These are phyloP conservation scores for Talaromyces stipitatus DNA, from an alignment of 495 filamentous ascomycete species.

Conservation along the genomic window DNA sequence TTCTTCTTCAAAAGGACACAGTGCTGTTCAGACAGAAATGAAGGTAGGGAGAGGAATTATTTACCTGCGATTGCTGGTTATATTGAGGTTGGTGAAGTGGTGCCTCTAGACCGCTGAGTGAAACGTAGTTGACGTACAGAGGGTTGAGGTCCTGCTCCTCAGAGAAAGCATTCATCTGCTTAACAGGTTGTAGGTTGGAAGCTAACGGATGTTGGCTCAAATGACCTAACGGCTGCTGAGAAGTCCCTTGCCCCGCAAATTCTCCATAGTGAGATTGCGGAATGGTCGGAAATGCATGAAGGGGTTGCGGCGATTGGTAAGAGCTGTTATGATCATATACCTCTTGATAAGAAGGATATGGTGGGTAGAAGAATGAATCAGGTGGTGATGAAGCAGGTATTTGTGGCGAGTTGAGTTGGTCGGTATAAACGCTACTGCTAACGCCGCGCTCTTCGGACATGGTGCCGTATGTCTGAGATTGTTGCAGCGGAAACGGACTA, in stretches of 20 bases:
- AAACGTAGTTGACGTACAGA: slow-evolving; percentile 68
- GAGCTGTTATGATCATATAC: slow-evolving; percentile 50
- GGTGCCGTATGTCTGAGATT: slow-evolving; percentile 26
- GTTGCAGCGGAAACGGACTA: background rate
- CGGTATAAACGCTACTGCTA: slow-evolving; percentile 41
- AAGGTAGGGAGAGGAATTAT: slow-evolving; percentile 47
- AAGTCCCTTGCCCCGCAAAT: slow-evolving; percentile 39
- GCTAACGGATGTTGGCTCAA: slow-evolving; percentile 49
- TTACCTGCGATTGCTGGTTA: slow-evolving; percentile 56
- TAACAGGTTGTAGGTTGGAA: too few relatives aligned
- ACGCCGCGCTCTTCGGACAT: slow-evolving; percentile 37
- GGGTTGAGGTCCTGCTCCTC: slow-evolving; percentile 64
- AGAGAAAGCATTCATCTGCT: slow-evolving; percentile 45
- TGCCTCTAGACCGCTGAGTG: slow-evolving; percentile 69
- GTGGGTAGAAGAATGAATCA: slow-evolving; percentile 55
- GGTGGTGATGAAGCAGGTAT: slow-evolving; percentile 64
- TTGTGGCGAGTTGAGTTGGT: slow-evolving; percentile 59
- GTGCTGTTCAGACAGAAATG: slow-evolving; percentile 10
- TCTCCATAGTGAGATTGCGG: slow-evolving; percentile 46
- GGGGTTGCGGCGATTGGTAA: slow-evolving; percentile 32
- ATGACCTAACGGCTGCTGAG: slow-evolving; percentile 51
- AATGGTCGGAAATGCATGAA: slow-evolving; percentile 56
- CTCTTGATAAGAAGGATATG: slow-evolving; percentile 56
- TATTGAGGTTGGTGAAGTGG: slow-evolving; percentile 31
- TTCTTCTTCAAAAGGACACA: background rate